Evolutionary conservation across 768 basidiomycete genomes (phyloP).

Genomic region (Sistotremastrum suecicum): DNA sequence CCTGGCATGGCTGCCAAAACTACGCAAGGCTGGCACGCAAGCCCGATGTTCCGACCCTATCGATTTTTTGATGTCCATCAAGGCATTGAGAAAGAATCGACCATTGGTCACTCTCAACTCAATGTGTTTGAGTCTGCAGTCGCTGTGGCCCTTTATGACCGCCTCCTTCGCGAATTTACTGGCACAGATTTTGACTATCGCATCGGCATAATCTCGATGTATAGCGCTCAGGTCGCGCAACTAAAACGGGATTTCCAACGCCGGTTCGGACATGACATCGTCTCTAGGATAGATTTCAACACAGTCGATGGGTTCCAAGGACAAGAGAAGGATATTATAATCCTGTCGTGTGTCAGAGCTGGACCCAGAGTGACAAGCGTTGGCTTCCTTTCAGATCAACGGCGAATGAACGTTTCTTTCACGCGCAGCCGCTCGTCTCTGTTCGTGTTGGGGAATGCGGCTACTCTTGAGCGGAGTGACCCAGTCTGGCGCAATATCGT

Average conservation of each 20-base stretch:
- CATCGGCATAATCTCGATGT: conserved; percentile 81
- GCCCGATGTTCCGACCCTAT: conserved; percentile 70
- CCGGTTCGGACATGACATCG: conserved; percentile 57
- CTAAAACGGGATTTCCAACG: conserved; percentile 54
- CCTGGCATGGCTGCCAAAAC: conserved; percentile 81
- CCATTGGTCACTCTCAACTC: conserved; percentile 52
- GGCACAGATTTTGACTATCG: conserved; percentile 36
- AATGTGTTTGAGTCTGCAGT: conserved; percentile 63
- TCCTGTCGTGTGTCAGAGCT: conserved; percentile 90
- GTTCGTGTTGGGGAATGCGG: conserved; percentile 82
- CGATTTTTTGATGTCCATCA: conserved; percentile 72
- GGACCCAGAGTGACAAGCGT: conserved; percentile 71
- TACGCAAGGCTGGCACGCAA: conserved; percentile 69
- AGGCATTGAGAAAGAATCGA: conserved; percentile 47
- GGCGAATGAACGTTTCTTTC: conserved; percentile 97
- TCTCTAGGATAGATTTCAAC: conserved; percentile 75
- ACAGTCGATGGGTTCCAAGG: conserved; percentile 99
- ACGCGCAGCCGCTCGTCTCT: conserved; percentile 93
- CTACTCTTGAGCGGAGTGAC: conserved; percentile 81
- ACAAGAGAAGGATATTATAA: conserved; percentile 97
- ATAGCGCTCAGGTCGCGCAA: conserved; percentile 76
- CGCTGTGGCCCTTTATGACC: conserved; percentile 63
- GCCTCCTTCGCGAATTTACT: conserved; percentile 51
- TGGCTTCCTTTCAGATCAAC: conserved; percentile 74
- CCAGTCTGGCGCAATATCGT: conserved; percentile 68